Conservation (phyloP, 2,329 filamentous ascomycete genomes). For the Talaromyces piceae region DNA sequence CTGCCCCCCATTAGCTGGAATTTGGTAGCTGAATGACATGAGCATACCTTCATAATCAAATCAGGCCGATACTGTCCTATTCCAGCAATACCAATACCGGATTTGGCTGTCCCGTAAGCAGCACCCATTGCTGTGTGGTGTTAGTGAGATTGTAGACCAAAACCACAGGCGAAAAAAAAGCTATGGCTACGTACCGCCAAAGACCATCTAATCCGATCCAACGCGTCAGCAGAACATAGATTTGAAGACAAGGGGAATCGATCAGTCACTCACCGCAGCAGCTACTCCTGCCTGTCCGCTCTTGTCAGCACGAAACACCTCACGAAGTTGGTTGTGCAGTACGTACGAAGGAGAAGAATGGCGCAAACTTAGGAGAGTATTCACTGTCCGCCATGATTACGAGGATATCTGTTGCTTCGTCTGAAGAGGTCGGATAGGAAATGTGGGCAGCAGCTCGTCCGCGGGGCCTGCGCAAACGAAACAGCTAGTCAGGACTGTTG, state of each 20-base stretch:
- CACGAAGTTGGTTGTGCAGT: background rate
- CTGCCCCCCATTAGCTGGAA: constrained; percentile 25
- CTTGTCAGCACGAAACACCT: constrained; percentile 2
- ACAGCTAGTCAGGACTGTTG: background rate
- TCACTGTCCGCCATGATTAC: constrained; percentile 41
- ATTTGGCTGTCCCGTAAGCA: constrained; percentile 62
- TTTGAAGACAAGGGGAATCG: background rate
- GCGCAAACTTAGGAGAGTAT: constrained; percentile 55
- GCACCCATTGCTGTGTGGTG: constrained; percentile 50
- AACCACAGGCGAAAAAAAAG: constrained; percentile 4
- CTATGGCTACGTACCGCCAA: constrained; percentile 40
- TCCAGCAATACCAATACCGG: constrained; percentile 60
- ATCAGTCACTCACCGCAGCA: constrained; percentile 36
- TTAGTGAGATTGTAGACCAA: constrained; percentile 16
- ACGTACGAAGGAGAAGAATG: constrained; percentile 62
- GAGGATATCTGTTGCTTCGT: background rate
- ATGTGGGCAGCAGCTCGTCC: background rate
- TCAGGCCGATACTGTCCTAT: constrained; percentile 60
- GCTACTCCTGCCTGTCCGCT: constrained; percentile 41
- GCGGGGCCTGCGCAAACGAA: background rate
- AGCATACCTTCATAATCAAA: constrained; percentile 59
- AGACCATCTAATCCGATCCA: constrained; percentile 39
- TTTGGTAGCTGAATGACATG: background rate
- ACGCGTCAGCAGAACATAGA: constrained; percentile 18
- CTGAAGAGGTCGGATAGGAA: constrained; percentile 5